Conservation (phyloP, 805 yeast species). For the Candida qinlingensis region DNA sequence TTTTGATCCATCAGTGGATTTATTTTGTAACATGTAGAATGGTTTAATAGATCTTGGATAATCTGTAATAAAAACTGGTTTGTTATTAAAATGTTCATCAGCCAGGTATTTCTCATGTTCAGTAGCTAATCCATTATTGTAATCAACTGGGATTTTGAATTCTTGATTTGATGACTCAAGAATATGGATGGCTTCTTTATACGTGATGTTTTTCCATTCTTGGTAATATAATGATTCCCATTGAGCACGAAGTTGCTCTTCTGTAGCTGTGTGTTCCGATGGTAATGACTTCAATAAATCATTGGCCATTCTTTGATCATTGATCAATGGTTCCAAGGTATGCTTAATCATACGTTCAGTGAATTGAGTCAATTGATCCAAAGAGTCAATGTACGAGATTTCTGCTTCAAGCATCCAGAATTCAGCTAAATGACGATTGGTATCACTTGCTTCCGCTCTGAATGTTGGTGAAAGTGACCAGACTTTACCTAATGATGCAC, state of each 20-base stretch:
- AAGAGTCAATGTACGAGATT: conserved; percentile 54
- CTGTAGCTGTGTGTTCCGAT: conserved; percentile 24
- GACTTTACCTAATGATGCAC: conserved; percentile 69
- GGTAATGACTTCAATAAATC: conserved; percentile 22
- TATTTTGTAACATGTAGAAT: conserved; percentile 76
- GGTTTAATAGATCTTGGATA: conserved; percentile 81
- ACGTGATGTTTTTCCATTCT: conserved; percentile 69
- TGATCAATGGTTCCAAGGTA: conserved; percentile 32
- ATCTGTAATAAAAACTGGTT: conserved; percentile 83
- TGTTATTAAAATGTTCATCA: conserved; percentile 49
- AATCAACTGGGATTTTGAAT: conserved; percentile 42
- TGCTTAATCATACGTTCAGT: conserved; percentile 66
- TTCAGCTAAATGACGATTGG: conserved; percentile 87
- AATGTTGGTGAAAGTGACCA: conserved; percentile 92
- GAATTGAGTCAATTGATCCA: conserved; percentile 56
- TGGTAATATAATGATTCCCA: conserved; percentile 52
- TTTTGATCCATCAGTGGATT: conserved; percentile 17
- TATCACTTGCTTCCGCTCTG: conserved; percentile 88
- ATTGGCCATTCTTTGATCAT: conserved; percentile 21
- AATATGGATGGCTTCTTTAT: conserved; percentile 65
- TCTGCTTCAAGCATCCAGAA: conserved; percentile 99
- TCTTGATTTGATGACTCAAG: conserved; percentile 29
- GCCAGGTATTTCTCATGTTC: conserved; percentile 94
- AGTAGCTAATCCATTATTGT: conserved; percentile 73
- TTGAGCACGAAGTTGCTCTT: conserved; percentile 35